Evolutionary conservation across 331 rosid genomes (phyloP).

Genomic region (Quercus phellos): DNA sequence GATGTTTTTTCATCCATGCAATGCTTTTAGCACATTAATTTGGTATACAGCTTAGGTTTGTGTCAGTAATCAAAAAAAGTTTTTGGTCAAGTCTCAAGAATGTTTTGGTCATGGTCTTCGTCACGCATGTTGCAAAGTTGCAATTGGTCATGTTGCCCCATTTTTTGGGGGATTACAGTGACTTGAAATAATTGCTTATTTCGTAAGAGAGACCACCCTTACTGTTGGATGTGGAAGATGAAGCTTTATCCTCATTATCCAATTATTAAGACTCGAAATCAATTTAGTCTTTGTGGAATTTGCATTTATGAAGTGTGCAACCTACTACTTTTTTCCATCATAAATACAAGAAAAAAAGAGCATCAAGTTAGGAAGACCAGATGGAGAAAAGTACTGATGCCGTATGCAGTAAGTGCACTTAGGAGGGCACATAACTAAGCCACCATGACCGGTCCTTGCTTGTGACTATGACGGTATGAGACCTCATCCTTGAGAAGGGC

Average conservation of each 20-base stretch:
- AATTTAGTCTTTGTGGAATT: background rate
- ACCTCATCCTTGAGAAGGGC: background rate
- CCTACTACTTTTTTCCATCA: background rate
- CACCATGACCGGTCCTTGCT: conserved; percentile 19
- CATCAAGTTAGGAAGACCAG: background rate
- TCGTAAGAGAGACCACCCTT: background rate
- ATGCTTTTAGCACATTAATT: conserved; percentile 8
- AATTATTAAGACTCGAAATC: conserved; percentile 13
- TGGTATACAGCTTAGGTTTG: conserved; percentile 26
- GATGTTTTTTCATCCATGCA: background rate
- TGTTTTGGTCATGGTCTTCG: conserved; percentile 28
- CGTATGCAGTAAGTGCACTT: conserved; percentile 26
- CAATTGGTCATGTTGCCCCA: background rate
- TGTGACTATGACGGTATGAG: background rate
- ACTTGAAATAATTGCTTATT: background rate
- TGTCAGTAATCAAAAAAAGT: conserved; percentile 13
- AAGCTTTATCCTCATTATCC: background rate
- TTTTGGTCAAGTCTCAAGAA: conserved; percentile 38
- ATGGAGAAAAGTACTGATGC: conserved; percentile 19
- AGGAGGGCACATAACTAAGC: background rate
- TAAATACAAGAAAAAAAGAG: background rate
- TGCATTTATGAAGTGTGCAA: conserved; percentile 41
- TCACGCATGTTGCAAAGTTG: conserved; percentile 5
- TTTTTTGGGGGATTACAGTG: background rate
- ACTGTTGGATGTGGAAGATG: background rate